Base-by-base conservation (phyloP, 495 filamentous ascomycete genomes). In the Hyaloscypha variabilis region DNA sequence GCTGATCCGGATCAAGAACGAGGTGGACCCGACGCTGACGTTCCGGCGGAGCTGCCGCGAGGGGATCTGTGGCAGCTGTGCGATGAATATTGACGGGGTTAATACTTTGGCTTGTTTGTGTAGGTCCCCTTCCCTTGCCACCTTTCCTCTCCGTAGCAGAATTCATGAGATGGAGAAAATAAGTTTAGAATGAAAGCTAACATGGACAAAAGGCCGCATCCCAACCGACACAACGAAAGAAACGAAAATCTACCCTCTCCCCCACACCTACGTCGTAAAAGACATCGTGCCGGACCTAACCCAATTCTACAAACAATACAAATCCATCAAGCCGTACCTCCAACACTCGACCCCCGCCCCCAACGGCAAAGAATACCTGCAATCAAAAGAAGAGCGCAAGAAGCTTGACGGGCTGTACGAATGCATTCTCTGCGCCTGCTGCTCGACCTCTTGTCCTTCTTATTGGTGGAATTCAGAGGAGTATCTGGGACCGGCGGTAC, bases 381-480 rank as follows among this genome's bases (percentile, higher is more conserved):
- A 98, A 82, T 90, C 83, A 71, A 91, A 90, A 76, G 91, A 84
- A 64, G 92, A 98, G 62, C 93, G 94, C 72, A 91, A 88, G 81
- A 99, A 97, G 86, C 89, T 99, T 64, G 95, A 99, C 78, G 95
- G 95, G 64, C 86, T 99, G 55, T 99, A 99, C 82, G 95, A 99
- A 81, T 99, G 95, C 83, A 99, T 99, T 77, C 91, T 99, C 58
- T 99, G 95, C 87, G 94, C 94, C 69, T 99, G 95, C 88, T 99
- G 95, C 88, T 93, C 90, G 67, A 99, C 95, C 25, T 96, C 93
- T 34, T 99, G 95, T 83, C 95, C 95, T 2, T 95, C 91, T 8
- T 99, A 99, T 85, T 99, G 95, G 95, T 99, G 95, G 95, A 99
- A 99, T 83, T 87, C 87, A 72, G 92, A 97, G 79, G 93, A 98